These are phyloP conservation scores for Vaccinium myrtillus DNA, from an alignment of 148 eudicot species.

Conservation along the genomic window DNA sequence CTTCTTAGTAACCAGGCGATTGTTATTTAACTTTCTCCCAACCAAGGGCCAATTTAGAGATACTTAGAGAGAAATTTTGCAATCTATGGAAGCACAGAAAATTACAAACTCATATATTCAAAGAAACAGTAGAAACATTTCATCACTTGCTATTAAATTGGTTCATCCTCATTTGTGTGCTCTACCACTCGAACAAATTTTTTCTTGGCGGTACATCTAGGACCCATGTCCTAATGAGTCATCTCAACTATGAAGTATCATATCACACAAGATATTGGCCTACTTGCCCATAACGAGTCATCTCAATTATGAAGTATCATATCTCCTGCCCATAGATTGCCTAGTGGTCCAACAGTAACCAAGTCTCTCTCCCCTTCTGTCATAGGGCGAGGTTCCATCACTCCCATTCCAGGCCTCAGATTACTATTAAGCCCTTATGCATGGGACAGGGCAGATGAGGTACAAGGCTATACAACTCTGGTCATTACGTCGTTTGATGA, in stretches of 20 bases:
- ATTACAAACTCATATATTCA: background rate
- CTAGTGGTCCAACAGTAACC: background rate
- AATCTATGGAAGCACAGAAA: background rate
- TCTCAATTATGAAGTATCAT: background rate
- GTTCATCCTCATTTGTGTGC: background rate
- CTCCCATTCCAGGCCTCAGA: background rate
- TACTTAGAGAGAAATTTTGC: background rate
- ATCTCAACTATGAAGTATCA: background rate
- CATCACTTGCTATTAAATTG: background rate
- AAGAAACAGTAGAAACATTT: background rate
- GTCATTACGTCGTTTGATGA: background rate
- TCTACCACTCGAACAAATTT: background rate
- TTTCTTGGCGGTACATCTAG: background rate
- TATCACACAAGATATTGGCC: background rate
- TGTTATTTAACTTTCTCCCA: background rate
- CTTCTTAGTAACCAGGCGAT: background rate
- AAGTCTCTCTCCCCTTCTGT: background rate
- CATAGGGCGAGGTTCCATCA: background rate
- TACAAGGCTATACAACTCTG: constrained; percentile 6
- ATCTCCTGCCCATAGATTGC: background rate
- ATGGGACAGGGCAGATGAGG: background rate
- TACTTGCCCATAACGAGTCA: background rate
- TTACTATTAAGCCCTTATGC: background rate
- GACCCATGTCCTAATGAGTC: background rate
- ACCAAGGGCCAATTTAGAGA: background rate